Conservation (phyloP, 1,284 basidiomycete genomes). For the Boletellus sp. region DNA sequence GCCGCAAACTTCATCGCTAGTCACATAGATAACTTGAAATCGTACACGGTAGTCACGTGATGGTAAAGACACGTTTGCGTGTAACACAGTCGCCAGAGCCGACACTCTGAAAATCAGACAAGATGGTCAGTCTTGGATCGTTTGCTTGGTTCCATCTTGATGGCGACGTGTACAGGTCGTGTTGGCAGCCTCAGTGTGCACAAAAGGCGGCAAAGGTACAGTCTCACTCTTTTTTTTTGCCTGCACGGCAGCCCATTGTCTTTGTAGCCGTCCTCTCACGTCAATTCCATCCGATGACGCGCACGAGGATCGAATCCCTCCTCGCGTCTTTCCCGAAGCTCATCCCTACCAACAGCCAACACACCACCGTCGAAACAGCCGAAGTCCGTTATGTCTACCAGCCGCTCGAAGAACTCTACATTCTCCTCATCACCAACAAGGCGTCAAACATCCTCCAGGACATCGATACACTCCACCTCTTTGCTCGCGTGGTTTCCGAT, state of each 20-base stretch:
- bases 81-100: not conserved
- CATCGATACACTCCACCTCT: conserved; percentile 92
- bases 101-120: not conserved
- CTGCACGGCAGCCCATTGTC: not conserved
- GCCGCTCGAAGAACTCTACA: conserved; percentile 96
- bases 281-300: conserved; percentile 92
- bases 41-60: conserved; percentile 15
- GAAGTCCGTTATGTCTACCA: conserved; percentile 98
- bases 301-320: conserved; percentile 90
- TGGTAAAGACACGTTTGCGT: conserved; percentile 12
- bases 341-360: conserved; percentile 94
- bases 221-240: conserved; percentile 1
- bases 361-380: conserved; percentile 91
- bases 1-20: too few relatives aligned
- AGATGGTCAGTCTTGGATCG: conserved; percentile 19
- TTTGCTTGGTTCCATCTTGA: not conserved
- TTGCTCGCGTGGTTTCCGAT: conserved; percentile 92
- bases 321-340: conserved; percentile 97
- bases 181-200: conserved; percentile 90
- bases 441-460: conserved; percentile 98
- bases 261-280: conserved; percentile 87
- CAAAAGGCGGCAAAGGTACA: conserved; percentile 88
- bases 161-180: conserved; percentile 60
- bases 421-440: conserved; percentile 97
- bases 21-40: too few relatives aligned